A percentile compares a stretch with the other conserved stretches of the same genome.
Conservation (phyloP, 129 eudicot genomes). For the Tagetes erecta region DNA sequence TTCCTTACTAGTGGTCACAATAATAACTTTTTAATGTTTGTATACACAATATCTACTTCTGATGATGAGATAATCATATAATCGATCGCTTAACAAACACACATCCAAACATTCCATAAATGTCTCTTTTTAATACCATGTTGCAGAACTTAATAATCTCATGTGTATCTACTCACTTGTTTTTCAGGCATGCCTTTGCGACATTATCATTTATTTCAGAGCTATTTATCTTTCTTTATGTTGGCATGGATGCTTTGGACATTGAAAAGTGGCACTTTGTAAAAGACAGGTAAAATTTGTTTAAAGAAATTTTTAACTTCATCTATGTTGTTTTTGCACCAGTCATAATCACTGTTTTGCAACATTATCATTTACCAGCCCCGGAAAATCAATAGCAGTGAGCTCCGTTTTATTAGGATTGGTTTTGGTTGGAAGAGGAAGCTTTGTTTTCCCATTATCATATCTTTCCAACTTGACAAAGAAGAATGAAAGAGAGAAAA, state of each 20-base stretch:
- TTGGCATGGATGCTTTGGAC: conserved; percentile 97
- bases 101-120: conserved; percentile 3
- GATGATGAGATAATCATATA: not conserved
- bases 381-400: conserved; percentile 64
- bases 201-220: conserved; percentile 84
- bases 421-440: conserved; percentile 78
- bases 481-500: conserved; percentile 55
- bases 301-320: not conserved
- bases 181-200: conserved; percentile 87
- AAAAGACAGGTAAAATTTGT: conserved; percentile 34
- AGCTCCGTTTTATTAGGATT: conserved; percentile 75
- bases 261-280: conserved; percentile 77
- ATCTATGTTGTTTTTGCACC: not conserved
- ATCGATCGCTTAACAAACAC: not conserved
- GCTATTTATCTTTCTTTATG: conserved; percentile 80
- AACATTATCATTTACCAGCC: conserved; percentile 42
- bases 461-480: conserved; percentile 74
- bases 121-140: conserved; percentile 5
- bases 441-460: conserved; percentile 87
- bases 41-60: not conserved
- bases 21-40: not conserved
- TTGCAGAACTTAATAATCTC: conserved; percentile 4
- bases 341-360: conserved; percentile 11
- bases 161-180: not conserved
- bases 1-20: not conserved